These are phyloP conservation scores for Neurospora pannonica DNA, from an alignment of 495 filamentous ascomycete genomes.

Conservation along the genomic window DNA sequence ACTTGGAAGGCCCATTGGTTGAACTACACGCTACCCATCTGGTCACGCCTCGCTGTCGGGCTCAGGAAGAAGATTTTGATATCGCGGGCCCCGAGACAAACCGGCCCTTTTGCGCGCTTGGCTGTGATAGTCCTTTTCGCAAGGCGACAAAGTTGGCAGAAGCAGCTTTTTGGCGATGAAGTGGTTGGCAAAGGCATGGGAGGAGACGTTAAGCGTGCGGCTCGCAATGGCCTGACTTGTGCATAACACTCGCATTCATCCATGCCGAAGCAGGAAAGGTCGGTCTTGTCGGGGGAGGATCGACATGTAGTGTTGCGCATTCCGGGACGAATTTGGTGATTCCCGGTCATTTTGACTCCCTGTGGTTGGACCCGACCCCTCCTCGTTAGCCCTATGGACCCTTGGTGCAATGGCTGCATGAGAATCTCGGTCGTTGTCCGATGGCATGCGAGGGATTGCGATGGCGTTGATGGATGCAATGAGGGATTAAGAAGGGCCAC, in stretches of 20 bases:
- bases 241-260: not conserved
- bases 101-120: not conserved
- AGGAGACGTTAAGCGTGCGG: not conserved
- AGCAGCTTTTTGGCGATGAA: not conserved
- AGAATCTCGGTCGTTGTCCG: not conserved
- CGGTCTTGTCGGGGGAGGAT: not conserved
- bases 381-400: not conserved
- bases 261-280: not conserved
- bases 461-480: not conserved
- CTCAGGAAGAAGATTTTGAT: not conserved
- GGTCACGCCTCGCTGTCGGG: not conserved
- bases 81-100: not conserved
- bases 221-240: not conserved
- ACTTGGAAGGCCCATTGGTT: not conserved
- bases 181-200: not conserved
- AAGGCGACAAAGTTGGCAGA: not conserved
- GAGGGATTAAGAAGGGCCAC: conserved; percentile 6
- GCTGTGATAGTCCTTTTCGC: not conserved
- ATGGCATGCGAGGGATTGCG: not conserved
- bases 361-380: conserved; percentile 4
- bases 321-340: not conserved
- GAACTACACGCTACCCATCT: not conserved
- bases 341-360: not conserved
- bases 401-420: conserved; percentile 1
- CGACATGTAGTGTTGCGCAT: not conserved